A percentile compares a stretch with the other conserved stretches of the same genome.
phyloP scores from a whole-genome alignment of 2,329 filamentous ascomycete species.

The Bipolaris gigantea region DNA sequence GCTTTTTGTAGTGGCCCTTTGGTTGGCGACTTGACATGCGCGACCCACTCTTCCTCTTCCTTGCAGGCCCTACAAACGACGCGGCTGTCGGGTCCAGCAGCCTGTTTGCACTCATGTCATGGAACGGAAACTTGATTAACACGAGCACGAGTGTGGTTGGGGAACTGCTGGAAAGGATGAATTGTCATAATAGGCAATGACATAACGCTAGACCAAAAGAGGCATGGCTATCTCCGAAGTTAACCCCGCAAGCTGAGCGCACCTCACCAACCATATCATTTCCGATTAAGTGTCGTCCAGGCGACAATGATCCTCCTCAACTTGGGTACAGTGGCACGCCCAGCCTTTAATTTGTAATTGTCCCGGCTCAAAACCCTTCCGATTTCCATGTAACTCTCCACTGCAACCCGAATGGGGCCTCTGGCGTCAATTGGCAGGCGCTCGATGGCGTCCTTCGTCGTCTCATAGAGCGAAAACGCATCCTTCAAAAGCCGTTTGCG shows the following conservation, averaged over 20 bases:
- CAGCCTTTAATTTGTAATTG: conserved; percentile 49
- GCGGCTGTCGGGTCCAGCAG: conserved; percentile 18
- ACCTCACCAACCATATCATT: conserved; percentile 3
- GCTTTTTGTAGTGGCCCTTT: conserved; percentile 85
- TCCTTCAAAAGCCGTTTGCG: conserved; percentile 59
- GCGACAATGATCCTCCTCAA: conserved; percentile 58
- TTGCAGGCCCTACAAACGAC: conserved; percentile 19
- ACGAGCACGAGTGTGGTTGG: background rate
- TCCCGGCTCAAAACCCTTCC: conserved; percentile 61
- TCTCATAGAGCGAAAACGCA: conserved; percentile 63
- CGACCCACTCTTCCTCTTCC: conserved; percentile 56
- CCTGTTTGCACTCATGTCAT: conserved; percentile 17
- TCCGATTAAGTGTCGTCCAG: conserved; percentile 56
- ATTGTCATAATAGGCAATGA: background rate
- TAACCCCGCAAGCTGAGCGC: background rate
- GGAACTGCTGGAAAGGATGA: background rate
- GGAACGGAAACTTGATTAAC: background rate
- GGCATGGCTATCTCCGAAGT: conserved; percentile 2
- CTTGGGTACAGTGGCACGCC: conserved; percentile 52
- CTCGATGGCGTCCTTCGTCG: conserved; percentile 61
- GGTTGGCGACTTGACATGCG: conserved; percentile 68
- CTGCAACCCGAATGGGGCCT: conserved; percentile 67
- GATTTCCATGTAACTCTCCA: conserved; percentile 78
- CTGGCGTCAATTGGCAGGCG: conserved; percentile 62
- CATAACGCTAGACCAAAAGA: background rate